phyloP scores from a whole-genome alignment of 1,284 basidiomycete genomes.

The Porogramme epimiltina region DNA sequence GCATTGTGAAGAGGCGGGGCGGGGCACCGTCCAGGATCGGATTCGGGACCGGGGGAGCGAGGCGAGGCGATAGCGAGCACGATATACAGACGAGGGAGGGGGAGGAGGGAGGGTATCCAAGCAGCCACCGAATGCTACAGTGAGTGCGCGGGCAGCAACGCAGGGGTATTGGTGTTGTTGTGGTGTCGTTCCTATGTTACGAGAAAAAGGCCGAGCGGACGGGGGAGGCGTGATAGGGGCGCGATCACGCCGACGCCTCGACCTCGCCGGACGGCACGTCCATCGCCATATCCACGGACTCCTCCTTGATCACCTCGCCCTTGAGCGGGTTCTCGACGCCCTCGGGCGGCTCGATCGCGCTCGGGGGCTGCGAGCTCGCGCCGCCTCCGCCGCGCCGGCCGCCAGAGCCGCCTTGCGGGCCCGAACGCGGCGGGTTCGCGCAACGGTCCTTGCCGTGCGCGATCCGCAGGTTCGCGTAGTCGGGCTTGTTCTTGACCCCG shows the following conservation, averaged over 20 bases:
- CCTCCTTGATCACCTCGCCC: conserved; percentile 26
- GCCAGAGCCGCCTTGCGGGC: conserved; percentile 64
- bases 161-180: conserved; percentile 17
- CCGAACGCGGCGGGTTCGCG: conserved; percentile 85
- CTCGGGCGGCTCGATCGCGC: conserved; percentile 30
- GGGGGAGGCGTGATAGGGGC: background rate
- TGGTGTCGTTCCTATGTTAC: conserved; percentile 21
- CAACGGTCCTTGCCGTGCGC: conserved; percentile 95
- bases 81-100: no score
- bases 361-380: conserved; percentile 30
- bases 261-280: conserved; percentile 28
- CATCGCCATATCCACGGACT: conserved; percentile 18
- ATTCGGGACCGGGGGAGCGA: background rate
- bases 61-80: conserved; percentile 18
- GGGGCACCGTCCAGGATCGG: background rate
- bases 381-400: conserved; percentile 41
- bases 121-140: conserved; percentile 23
- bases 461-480: conserved; percentile 82
- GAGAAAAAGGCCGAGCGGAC: no score
- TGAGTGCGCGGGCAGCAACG: conserved; percentile 17
- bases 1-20: conserved; percentile 12
- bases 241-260: conserved; percentile 20
- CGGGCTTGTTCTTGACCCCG: conserved; percentile 83
- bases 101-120: conserved; percentile 35
- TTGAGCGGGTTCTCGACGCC: conserved; percentile 19